Percentiles rank a stretch among this genome's conserved stretches.
Conservation (phyloP, 257 asterid species). For the Solanum chiquidenum region DNA sequence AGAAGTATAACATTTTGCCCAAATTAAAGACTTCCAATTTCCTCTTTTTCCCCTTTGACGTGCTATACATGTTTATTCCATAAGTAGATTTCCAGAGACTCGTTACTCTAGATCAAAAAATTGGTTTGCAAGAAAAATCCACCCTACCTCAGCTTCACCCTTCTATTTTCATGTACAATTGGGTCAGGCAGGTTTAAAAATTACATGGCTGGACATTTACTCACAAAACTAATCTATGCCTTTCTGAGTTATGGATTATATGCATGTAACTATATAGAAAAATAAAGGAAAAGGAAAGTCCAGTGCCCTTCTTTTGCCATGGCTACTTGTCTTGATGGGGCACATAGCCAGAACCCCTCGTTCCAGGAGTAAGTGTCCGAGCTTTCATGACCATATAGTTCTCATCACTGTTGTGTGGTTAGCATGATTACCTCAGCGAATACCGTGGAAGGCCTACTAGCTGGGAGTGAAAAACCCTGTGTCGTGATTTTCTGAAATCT, state of each 20-base stretch:
- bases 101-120: neutral
- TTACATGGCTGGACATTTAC: constrained; percentile 10
- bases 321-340: neutral
- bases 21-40: neutral
- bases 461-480: neutral
- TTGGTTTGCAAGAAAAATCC: constrained; percentile 1
- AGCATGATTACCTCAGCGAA: neutral
- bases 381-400: neutral
- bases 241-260: constrained; percentile 10
- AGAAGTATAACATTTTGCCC: neutral
- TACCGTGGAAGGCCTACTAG: neutral
- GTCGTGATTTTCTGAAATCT: neutral
- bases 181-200: constrained; percentile 9
- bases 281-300: neutral
- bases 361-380: neutral
- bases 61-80: neutral
- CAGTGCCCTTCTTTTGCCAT: neutral
- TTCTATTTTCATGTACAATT: constrained; percentile 31
- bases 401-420: neutral
- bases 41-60: neutral
- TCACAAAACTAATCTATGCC: constrained; percentile 14
- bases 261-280: constrained; percentile 14
- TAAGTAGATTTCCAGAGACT: neutral
- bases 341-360: neutral
- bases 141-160: constrained; percentile 17